phyloP scores from a whole-genome alignment of 2,329 filamentous ascomycete species.

The Fusarium sp. region DNA sequence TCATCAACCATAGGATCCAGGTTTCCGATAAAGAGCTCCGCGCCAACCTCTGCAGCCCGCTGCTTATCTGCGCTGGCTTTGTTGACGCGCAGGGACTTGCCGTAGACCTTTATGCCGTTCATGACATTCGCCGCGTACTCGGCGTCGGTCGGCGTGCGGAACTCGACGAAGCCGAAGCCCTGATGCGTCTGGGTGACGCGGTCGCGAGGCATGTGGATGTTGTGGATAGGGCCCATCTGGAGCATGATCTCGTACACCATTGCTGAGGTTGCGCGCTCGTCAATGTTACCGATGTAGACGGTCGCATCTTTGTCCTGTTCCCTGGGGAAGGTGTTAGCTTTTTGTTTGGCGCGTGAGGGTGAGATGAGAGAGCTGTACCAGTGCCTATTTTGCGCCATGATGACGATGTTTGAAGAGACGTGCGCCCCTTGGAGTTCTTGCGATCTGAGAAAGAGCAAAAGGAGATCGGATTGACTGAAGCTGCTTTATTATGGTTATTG shows the following conservation, averaged over 20 bases:
- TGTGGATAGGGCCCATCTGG: conserved; percentile 95
- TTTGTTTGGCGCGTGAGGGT: conserved; percentile 10
- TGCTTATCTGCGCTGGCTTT: conserved; percentile 93
- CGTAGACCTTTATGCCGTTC: conserved; percentile 93
- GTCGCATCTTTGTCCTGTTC: conserved; percentile 99
- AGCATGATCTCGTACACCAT: conserved; percentile 98
- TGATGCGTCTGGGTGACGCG: conserved; percentile 96
- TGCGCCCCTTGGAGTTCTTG: background rate
- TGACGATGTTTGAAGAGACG: conserved; percentile 43
- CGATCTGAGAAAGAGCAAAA: background rate
- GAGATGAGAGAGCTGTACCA: conserved; percentile 63
- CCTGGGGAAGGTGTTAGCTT: conserved; percentile 58
- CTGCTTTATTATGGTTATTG: background rate
- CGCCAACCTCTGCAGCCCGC: conserved; percentile 90
- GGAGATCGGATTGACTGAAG: conserved; percentile 5
- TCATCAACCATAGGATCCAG: conserved; percentile 94
- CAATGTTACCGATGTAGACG: conserved; percentile 97
- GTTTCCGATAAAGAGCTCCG: conserved; percentile 96
- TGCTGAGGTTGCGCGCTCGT: conserved; percentile 91
- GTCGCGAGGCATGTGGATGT: conserved; percentile 98
- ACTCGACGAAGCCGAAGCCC: conserved; percentile 99
- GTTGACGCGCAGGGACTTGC: conserved; percentile 96
- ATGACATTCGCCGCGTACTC: conserved; percentile 97
- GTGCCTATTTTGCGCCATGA: conserved; percentile 76
- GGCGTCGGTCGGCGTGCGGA: conserved; percentile 92